Conservation (phyloP, 208 protist genomes). For the Herpetomonas muscarum region DNA sequence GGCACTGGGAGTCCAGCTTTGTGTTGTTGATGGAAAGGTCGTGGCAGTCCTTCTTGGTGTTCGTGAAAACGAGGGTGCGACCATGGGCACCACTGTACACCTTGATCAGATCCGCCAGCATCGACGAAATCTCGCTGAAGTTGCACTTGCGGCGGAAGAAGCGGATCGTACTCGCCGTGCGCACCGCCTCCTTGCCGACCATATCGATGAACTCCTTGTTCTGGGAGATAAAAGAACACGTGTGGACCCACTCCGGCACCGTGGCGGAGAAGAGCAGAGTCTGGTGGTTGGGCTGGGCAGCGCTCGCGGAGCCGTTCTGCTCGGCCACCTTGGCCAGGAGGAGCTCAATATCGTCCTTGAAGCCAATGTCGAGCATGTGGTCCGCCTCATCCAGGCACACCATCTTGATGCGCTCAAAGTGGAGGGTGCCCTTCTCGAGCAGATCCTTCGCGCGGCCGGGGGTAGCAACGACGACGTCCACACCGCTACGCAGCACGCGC, state of each 20-base stretch:
- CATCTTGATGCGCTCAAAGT: conserved; percentile 89
- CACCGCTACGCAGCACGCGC: conserved; percentile 90
- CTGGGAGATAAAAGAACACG: conserved; percentile 68
- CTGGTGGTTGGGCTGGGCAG: conserved; percentile 69
- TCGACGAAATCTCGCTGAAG: conserved; percentile 83
- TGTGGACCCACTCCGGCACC: conserved; percentile 90
- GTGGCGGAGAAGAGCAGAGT: conserved; percentile 94
- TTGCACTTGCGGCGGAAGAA: conserved; percentile 90
- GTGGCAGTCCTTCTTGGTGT: conserved; percentile 91
- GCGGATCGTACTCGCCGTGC: conserved; percentile 88
- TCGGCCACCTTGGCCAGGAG: conserved; percentile 92
- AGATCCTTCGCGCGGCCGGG: conserved; percentile 99
- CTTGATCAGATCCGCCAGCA: conserved; percentile 90
- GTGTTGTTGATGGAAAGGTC: conserved; percentile 87
- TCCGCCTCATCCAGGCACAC: conserved; percentile 99
- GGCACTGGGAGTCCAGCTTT: conserved; percentile 92
- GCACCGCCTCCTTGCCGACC: conserved; percentile 92
- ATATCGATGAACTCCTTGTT: conserved; percentile 94
- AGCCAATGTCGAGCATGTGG: conserved; percentile 98
- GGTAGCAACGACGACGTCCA: conserved; percentile 98
- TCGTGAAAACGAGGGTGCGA: conserved; percentile 91
- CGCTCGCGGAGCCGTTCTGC: conserved; percentile 88
- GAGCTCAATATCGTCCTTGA: conserved; percentile 94
- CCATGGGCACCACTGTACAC: conserved; percentile 85
- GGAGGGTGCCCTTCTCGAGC: conserved; percentile 94